These are phyloP conservation scores for Paxillus involutus DNA, from an alignment of 768 basidiomycete species.

Conservation along the genomic window DNA sequence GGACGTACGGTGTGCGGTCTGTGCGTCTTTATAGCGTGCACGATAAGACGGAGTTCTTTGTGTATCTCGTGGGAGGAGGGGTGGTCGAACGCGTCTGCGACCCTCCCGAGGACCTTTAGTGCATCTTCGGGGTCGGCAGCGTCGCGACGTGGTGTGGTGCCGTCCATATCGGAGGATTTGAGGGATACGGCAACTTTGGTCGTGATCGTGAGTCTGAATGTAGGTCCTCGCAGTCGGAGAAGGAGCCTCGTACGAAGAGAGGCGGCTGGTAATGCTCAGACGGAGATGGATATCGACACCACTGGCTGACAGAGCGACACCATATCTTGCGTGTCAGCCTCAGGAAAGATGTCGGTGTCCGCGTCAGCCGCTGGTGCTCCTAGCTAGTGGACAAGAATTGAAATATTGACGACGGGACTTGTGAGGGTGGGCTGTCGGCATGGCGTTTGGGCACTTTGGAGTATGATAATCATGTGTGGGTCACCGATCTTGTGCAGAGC, in stretches of 20 bases:
- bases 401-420: too few species aligned
- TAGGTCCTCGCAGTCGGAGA: too few species aligned
- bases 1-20: constrained; percentile 20
- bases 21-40: constrained; percentile 24
- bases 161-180: constrained; percentile 6
- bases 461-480: too few species aligned
- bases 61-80: constrained; percentile 17
- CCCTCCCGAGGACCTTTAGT: constrained; percentile 22
- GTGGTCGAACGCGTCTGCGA: constrained; percentile 31
- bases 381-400: too few species aligned
- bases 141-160: not conserved
- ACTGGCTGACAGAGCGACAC: constrained; percentile 5
- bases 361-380: too few species aligned
- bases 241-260: too few species aligned
- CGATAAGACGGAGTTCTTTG: constrained; percentile 19
- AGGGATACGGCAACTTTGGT: too few species aligned
- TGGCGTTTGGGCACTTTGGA: too few species aligned
- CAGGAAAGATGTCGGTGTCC: too few species aligned
- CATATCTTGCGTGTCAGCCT: too few species aligned
- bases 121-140: constrained; percentile 11
- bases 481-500: too few species aligned
- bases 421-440: too few species aligned
- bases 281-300: not conserved
- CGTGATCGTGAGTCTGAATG: not conserved
- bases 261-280: not conserved